phyloP scores from a whole-genome alignment of 805 yeast genomes.

The Yamadazyma akitaensis region DNA sequence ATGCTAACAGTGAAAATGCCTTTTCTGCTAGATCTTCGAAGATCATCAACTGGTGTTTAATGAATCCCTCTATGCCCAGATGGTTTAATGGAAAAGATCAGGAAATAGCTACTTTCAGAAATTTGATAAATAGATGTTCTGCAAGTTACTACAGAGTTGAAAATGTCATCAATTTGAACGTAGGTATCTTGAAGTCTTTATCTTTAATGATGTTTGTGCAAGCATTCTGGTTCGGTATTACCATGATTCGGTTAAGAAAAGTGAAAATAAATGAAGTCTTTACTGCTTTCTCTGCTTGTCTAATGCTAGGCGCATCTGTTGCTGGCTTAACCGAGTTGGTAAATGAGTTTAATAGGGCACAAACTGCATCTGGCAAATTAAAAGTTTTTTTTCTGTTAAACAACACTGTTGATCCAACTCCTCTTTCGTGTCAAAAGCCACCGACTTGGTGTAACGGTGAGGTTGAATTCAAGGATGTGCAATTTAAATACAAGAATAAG shows the following conservation, averaged over 20 bases:
- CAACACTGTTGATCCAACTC: not conserved
- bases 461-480: slow-evolving; percentile 53
- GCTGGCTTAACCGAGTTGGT: slow-evolving; percentile 54
- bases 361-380: slow-evolving; percentile 59
- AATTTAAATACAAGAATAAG: slow-evolving; percentile 64
- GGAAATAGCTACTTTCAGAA: slow-evolving; percentile 48
- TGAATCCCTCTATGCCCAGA: slow-evolving; percentile 58
- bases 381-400: slow-evolving; percentile 3
- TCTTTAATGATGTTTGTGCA: slow-evolving; percentile 79
- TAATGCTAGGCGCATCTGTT: slow-evolving; percentile 64
- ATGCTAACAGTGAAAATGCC: slow-evolving; percentile 55
- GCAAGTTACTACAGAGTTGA: slow-evolving; percentile 40
- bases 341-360: slow-evolving; percentile 65
- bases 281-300: slow-evolving; percentile 80
- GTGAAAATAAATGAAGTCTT: slow-evolving; percentile 62
- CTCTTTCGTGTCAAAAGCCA: slow-evolving; percentile 4
- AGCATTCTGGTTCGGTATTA: slow-evolving; percentile 88
- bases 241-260: slow-evolving; percentile 51
- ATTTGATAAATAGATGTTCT: slow-evolving; percentile 35
- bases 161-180: slow-evolving; percentile 52
- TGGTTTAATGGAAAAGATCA: slow-evolving; percentile 51
- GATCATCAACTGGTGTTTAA: slow-evolving; percentile 66
- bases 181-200: slow-evolving; percentile 53
- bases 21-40: slow-evolving; percentile 55
- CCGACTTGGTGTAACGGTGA: slow-evolving; percentile 38